Conservation (phyloP, 495 filamentous ascomycete genomes). For the Annulohypoxylon moriforme region DNA sequence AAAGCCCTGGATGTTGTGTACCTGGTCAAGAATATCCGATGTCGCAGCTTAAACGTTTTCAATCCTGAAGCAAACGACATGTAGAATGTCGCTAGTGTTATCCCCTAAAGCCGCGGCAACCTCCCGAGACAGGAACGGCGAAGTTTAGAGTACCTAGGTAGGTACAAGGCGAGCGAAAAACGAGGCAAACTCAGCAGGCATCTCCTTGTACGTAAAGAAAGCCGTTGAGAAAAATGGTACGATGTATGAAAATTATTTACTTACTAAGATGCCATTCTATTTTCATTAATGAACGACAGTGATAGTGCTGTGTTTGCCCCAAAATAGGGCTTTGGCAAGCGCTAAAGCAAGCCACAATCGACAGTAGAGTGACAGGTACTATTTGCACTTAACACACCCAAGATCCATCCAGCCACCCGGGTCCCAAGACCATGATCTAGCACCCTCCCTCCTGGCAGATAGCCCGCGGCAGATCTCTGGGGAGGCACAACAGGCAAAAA, state of each 20-base stretch:
- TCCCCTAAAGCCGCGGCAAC: slow-evolving; percentile 18
- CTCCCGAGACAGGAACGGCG: slow-evolving; percentile 30
- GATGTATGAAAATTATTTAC: neutral
- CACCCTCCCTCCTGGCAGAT: slow-evolving; percentile 15
- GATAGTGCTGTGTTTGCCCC: slow-evolving; percentile 11
- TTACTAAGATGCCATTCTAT: slow-evolving; percentile 4
- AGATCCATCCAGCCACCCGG: slow-evolving; percentile 34
- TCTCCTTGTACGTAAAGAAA: slow-evolving; percentile 17
- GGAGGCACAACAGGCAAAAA: slow-evolving; percentile 20
- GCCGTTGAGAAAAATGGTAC: neutral
- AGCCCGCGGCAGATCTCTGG: slow-evolving; percentile 21
- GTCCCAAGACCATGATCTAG: slow-evolving; percentile 27
- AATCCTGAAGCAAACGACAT: slow-evolving; percentile 11
- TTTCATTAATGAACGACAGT: neutral
- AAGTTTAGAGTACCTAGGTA: neutral
- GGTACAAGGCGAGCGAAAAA: slow-evolving; percentile 9
- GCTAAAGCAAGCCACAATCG: slow-evolving; percentile 27
- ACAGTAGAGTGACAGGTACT: slow-evolving; percentile 18
- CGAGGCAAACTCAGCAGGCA: slow-evolving; percentile 28
- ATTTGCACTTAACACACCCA: slow-evolving; percentile 14
- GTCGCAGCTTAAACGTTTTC: slow-evolving; percentile 11
- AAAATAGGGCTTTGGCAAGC: neutral
- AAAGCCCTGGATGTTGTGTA: neutral
- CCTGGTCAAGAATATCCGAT: slow-evolving; percentile 19
- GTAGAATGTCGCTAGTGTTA: slow-evolving; percentile 10